Percentiles rank a stretch among this genome's conserved stretches.
These are phyloP conservation scores for Juglanconis juglandina DNA, from an alignment of 2,329 filamentous ascomycete species.

Conservation along the genomic window DNA sequence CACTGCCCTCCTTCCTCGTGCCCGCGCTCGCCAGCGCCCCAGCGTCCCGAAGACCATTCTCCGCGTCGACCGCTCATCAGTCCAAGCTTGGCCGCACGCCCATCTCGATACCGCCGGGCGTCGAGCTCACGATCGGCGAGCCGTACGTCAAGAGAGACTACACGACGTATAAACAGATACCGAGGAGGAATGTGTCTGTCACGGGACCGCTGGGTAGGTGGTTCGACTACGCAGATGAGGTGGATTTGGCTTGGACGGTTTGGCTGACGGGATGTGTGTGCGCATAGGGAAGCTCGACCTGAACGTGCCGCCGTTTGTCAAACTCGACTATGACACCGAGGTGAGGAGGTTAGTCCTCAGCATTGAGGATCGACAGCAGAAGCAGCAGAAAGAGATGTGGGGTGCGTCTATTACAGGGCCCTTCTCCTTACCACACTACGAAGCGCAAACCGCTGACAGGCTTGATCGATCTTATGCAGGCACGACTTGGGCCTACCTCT, in stretches of 20 bases:
- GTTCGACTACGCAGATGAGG: neutral
- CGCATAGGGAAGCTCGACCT: conserved; percentile 68
- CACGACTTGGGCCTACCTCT: conserved; percentile 83
- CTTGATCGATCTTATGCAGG: conserved; percentile 47
- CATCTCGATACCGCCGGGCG: conserved; percentile 77
- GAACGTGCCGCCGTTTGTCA: conserved; percentile 75
- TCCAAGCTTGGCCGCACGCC: conserved; percentile 86
- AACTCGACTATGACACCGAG: conserved; percentile 63
- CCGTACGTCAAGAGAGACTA: conserved; percentile 50
- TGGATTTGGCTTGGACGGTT: conserved; percentile 18
- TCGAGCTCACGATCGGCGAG: conserved; percentile 70
- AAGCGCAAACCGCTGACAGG: conserved; percentile 21
- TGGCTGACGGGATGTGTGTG: conserved; percentile 8
- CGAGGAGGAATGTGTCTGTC: conserved; percentile 68
- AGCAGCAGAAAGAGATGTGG: conserved; percentile 92
- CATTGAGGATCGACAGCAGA: conserved; percentile 64
- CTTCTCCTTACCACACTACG: neutral
- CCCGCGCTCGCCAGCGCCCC: conserved; percentile 55
- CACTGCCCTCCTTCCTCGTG: conserved; percentile 69
- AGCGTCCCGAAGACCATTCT: conserved; percentile 58
- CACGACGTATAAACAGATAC: conserved; percentile 59
- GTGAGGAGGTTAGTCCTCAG: conserved; percentile 63
- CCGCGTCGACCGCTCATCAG: conserved; percentile 59
- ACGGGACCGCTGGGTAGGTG: conserved; percentile 73
- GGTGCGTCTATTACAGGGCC: conserved; percentile 48